Evolutionary conservation across 2,329 filamentous ascomycete genomes (phyloP).

Genomic region (Colletotrichum incanum): DNA sequence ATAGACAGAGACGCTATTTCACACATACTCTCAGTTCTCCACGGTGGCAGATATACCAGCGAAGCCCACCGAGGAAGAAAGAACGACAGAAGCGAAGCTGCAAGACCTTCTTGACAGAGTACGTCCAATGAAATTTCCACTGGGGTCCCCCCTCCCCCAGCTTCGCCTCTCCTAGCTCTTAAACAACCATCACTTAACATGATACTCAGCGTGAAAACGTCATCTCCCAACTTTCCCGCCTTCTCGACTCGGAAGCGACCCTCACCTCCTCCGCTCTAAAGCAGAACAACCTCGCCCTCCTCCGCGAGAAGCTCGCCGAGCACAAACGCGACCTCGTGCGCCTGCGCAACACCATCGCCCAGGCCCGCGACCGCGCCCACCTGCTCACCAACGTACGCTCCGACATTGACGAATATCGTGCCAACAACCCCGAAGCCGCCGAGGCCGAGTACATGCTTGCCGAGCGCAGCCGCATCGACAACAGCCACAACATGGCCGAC

Average conservation of each 20-base stretch:
- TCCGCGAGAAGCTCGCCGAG: constrained; percentile 90
- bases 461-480: constrained; percentile 88
- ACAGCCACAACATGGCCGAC: constrained; percentile 91
- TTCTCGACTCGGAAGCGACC: constrained; percentile 92
- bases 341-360: constrained; percentile 79
- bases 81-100: constrained; percentile 83
- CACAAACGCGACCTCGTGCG: constrained; percentile 88
- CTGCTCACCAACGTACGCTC: constrained; percentile 91
- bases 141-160: not conserved
- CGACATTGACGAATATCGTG: constrained; percentile 92
- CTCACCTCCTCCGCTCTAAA: constrained; percentile 94
- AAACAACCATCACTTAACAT: constrained; percentile 14
- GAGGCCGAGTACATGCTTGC: constrained; percentile 98
- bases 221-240: constrained; percentile 85
- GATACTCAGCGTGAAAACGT: constrained; percentile 80
- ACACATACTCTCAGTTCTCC: constrained; percentile 92
- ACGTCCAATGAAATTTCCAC: constrained; percentile 45
- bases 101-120: constrained; percentile 89
- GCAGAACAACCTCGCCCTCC: constrained; percentile 93
- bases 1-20: constrained; percentile 88
- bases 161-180: not conserved
- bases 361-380: constrained; percentile 89
- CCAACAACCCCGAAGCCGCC: constrained; percentile 83
- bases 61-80: constrained; percentile 89
- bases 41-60: constrained; percentile 83